Percentiles rank a stretch among this genome's conserved stretches.
These are phyloP conservation scores for Dactylonectria estremocensis DNA, from an alignment of 2,329 filamentous ascomycete genomes.

Conservation along the genomic window DNA sequence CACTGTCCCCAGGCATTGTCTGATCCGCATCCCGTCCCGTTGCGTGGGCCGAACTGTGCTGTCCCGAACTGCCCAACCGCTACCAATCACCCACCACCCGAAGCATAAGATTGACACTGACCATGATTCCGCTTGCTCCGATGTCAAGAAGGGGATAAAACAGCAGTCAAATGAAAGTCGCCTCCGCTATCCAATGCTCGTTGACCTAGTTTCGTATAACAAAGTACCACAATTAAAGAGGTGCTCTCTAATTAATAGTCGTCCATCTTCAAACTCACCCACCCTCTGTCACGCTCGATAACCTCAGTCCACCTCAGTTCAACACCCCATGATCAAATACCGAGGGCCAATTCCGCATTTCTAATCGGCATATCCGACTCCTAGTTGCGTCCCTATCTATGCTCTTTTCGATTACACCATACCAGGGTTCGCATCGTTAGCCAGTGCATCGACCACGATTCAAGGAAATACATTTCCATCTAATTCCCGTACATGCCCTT, in stretches of 20 bases:
- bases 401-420: not conserved
- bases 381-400: not conserved
- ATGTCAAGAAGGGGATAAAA: not conserved
- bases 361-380: conserved; percentile 17
- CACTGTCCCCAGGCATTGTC: conserved; percentile 32
- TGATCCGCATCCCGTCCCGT: conserved; percentile 23
- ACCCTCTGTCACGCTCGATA: not conserved
- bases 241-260: not conserved
- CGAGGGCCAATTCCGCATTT: conserved; percentile 16
- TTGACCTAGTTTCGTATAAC: not conserved
- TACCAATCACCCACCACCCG: not conserved
- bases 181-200: not conserved
- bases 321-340: conserved; percentile 3
- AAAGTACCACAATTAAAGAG: not conserved
- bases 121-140: not conserved
- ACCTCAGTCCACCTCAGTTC: not conserved
- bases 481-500: conserved; percentile 27
- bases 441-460: not conserved
- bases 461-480: conserved; percentile 28
- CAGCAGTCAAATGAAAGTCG: not conserved
- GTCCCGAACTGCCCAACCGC: conserved; percentile 20
- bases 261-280: not conserved
- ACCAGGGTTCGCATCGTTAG: not conserved
- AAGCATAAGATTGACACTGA: not conserved
- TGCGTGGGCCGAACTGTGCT: conserved; percentile 16